Evolutionary conservation across 2,329 filamentous ascomycete species (phyloP).

Genomic region (Trichothecium roseum): DNA sequence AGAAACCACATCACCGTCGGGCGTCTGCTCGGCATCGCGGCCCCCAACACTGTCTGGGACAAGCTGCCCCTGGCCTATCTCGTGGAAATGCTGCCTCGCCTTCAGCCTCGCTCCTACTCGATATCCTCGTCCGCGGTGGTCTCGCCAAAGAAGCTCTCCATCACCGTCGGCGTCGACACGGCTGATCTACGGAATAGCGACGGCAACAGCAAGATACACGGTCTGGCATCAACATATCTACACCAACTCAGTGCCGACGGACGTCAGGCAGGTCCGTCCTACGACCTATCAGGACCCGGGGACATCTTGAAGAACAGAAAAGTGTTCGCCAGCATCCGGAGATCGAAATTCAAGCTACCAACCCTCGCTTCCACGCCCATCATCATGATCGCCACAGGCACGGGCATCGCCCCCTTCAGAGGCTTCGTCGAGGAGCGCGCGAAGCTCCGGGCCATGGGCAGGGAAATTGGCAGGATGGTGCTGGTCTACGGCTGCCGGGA

Average conservation of each 20-base stretch:
- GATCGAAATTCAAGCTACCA: too few species aligned
- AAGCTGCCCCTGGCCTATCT: slow-evolving; percentile 35
- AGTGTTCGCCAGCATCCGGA: too few species aligned
- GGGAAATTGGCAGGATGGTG: slow-evolving; percentile 12
- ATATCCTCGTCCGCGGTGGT: slow-evolving; percentile 45
- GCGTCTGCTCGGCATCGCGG: slow-evolving; percentile 11
- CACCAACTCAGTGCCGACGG: too few species aligned
- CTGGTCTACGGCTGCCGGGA: slow-evolving; percentile 52
- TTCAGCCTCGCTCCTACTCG: slow-evolving; percentile 46
- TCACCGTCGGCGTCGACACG: slow-evolving; percentile 12
- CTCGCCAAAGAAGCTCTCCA: slow-evolving; percentile 9
- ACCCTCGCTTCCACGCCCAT: too few species aligned
- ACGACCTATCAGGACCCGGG: too few species aligned
- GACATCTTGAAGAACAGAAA: too few species aligned
- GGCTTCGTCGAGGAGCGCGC: slow-evolving; percentile 16
- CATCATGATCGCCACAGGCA: slow-evolving; percentile 41
- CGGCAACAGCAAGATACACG: too few species aligned
- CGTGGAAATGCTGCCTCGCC: slow-evolving; percentile 41
- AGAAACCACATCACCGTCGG: slow-evolving; percentile 15
- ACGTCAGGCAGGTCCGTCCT: too few species aligned
- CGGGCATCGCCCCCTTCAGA: slow-evolving; percentile 33
- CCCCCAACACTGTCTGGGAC: slow-evolving; percentile 10
- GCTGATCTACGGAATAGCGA: too few species aligned
- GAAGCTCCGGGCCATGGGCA: slow-evolving; percentile 10
- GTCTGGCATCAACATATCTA: too few species aligned